Evolutionary conservation across 2,329 filamentous ascomycete species (phyloP).

Genomic region (Fusarium aywerte): DNA sequence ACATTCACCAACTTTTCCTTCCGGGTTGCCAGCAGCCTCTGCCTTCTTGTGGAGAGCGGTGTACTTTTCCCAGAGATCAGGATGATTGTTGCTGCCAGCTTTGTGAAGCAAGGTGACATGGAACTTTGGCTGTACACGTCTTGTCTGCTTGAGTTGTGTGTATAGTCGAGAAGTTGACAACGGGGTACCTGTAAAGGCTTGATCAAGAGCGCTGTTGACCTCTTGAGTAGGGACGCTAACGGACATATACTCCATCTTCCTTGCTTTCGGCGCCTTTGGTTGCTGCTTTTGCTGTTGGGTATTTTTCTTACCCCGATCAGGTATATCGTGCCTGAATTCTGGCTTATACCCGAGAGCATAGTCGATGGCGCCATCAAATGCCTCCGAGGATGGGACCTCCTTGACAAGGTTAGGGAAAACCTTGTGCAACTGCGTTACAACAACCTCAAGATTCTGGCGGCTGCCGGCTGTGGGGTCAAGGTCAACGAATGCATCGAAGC

Average conservation of each 20-base stretch:
- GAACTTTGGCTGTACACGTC: slow-evolving; percentile 85
- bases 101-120: slow-evolving; percentile 95
- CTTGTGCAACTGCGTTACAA: slow-evolving; percentile 77
- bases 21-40: slow-evolving; percentile 48
- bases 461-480: slow-evolving; percentile 83
- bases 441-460: slow-evolving; percentile 83
- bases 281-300: slow-evolving; percentile 48
- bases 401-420: slow-evolving; percentile 81
- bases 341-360: slow-evolving; percentile 81
- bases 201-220: slow-evolving; percentile 69
- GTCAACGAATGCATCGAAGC: slow-evolving; percentile 86
- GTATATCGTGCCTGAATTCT: slow-evolving; percentile 78
- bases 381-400: slow-evolving; percentile 74
- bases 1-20: slow-evolving; percentile 67
- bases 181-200: slow-evolving; percentile 69
- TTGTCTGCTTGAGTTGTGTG: slow-evolving; percentile 75
- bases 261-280: slow-evolving; percentile 41
- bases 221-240: slow-evolving; percentile 58
- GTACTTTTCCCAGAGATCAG: slow-evolving; percentile 82
- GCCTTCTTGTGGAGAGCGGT: slow-evolving; percentile 64
- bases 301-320: slow-evolving; percentile 61
- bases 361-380: slow-evolving; percentile 83
- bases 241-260: slow-evolving; percentile 68
- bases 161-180: slow-evolving; percentile 69
- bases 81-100: slow-evolving; percentile 67